These are phyloP conservation scores for Herpetomonas muscarum DNA, from an alignment of 208 protist genomes.

Conservation along the genomic window DNA sequence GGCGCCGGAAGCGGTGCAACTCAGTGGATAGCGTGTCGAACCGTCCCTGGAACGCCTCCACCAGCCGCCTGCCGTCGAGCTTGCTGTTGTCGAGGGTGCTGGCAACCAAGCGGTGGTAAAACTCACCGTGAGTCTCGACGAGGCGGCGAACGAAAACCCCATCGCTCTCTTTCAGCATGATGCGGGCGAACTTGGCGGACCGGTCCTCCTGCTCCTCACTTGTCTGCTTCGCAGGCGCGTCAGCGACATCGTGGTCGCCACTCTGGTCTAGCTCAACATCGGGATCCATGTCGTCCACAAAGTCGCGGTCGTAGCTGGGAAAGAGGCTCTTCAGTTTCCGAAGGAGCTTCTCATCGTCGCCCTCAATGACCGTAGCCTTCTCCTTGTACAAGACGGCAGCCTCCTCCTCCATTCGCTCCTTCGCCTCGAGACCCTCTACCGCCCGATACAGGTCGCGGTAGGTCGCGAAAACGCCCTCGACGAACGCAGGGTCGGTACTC, in stretches of 20 bases:
- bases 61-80: constrained; percentile 6
- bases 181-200: constrained; percentile 60
- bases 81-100: constrained; percentile 17
- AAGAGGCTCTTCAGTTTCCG: constrained; percentile 88
- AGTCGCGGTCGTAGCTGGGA: constrained; percentile 92
- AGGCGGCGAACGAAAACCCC: constrained; percentile 67
- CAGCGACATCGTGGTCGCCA: constrained; percentile 21
- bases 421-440: constrained; percentile 76
- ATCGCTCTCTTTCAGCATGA: constrained; percentile 68
- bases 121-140: constrained; percentile 60
- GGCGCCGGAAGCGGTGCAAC: constrained; percentile 27
- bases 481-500: constrained; percentile 44
- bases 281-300: constrained; percentile 42
- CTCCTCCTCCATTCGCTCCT: constrained; percentile 67
- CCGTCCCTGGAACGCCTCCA: constrained; percentile 41
- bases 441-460: constrained; percentile 63
- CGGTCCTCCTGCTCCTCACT: constrained; percentile 28
- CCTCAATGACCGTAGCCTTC: constrained; percentile 85
- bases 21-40: constrained; percentile 70
- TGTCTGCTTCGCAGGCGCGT: constrained; percentile 15
- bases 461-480: constrained; percentile 50
- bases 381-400: constrained; percentile 91
- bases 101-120: constrained; percentile 57
- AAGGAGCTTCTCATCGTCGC: constrained; percentile 89
- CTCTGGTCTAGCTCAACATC: constrained; percentile 14